A percentile compares a stretch with the other conserved stretches of the same genome.
phyloP scores from a whole-genome alignment of 495 filamentous ascomycete genomes.

The Aspergillus hancockii region DNA sequence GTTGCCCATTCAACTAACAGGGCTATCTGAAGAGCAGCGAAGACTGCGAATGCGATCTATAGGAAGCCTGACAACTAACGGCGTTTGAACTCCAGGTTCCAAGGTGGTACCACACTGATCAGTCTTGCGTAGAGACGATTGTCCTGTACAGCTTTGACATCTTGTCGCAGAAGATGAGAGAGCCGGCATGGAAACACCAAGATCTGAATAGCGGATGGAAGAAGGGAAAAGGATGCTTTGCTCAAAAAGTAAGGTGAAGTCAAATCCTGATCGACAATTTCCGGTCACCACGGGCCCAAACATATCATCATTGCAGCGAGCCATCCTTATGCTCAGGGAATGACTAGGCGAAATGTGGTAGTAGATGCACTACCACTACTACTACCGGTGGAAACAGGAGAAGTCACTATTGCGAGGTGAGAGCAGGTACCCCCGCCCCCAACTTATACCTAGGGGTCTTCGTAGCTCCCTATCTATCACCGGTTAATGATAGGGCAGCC shows the following conservation, averaged over 20 bases:
- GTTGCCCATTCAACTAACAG: background rate
- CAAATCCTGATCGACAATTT: too few species aligned
- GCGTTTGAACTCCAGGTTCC: background rate
- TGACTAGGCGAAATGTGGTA: too few species aligned
- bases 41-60: background rate
- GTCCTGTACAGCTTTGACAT: background rate
- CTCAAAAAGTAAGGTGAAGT: constrained; percentile 55
- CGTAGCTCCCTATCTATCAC: too few species aligned
- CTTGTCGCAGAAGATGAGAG: background rate
- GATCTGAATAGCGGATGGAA: constrained; percentile 39
- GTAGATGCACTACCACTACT: too few species aligned
- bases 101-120: background rate
- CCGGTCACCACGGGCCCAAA: too few species aligned
- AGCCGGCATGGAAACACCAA: constrained; percentile 12
- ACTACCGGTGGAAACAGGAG: too few species aligned
- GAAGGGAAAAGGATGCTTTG: constrained; percentile 46
- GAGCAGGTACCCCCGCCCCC: too few species aligned
- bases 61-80: background rate
- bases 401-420: too few species aligned
- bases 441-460: too few species aligned
- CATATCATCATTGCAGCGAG: too few species aligned
- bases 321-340: too few species aligned
- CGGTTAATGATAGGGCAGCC: too few species aligned
- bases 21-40: background rate
- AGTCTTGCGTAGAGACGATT: background rate